A percentile compares a stretch with the other conserved stretches of the same genome.
These are phyloP conservation scores for Amorphotheca resinae DNA, from an alignment of 495 filamentous ascomycete species.

Conservation along the genomic window DNA sequence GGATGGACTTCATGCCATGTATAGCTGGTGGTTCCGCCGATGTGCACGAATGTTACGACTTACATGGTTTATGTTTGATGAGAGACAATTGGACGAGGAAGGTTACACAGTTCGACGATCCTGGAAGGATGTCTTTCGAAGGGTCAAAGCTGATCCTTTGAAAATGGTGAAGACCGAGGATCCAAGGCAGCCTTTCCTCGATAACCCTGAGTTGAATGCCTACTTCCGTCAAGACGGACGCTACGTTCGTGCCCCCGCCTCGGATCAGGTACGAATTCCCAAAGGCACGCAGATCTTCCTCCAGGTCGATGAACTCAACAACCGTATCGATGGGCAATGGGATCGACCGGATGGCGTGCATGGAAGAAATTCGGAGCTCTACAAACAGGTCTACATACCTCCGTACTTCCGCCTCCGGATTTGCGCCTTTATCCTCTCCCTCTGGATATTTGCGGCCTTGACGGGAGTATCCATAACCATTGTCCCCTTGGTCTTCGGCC, in stretches of 20 bases:
- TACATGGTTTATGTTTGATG: constrained; percentile 85
- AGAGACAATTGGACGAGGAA: constrained; percentile 70
- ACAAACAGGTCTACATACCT: constrained; percentile 78
- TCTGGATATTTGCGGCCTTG: constrained; percentile 90
- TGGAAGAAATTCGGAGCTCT: constrained; percentile 49
- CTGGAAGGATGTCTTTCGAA: constrained; percentile 39
- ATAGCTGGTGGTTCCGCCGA: constrained; percentile 90
- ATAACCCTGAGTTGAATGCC: constrained; percentile 19
- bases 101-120: constrained; percentile 45
- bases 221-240: constrained; percentile 50
- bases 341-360: constrained; percentile 47
- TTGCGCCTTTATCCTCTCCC: constrained; percentile 70
- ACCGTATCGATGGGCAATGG: constrained; percentile 42
- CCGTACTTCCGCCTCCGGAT: constrained; percentile 72
- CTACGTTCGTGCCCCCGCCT: constrained; percentile 81
- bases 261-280: constrained; percentile 85
- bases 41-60: constrained; percentile 72
- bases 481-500: constrained; percentile 71
- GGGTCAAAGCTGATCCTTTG: constrained; percentile 36
- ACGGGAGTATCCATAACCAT: constrained; percentile 84
- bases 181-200: constrained; percentile 25
- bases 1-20: constrained; percentile 69
- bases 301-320: constrained; percentile 60
- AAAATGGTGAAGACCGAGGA: constrained; percentile 26
- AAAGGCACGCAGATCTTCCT: constrained; percentile 74